These are phyloP conservation scores for Chaetomium strumarium DNA, from an alignment of 2,329 filamentous ascomycete genomes.

Conservation along the genomic window DNA sequence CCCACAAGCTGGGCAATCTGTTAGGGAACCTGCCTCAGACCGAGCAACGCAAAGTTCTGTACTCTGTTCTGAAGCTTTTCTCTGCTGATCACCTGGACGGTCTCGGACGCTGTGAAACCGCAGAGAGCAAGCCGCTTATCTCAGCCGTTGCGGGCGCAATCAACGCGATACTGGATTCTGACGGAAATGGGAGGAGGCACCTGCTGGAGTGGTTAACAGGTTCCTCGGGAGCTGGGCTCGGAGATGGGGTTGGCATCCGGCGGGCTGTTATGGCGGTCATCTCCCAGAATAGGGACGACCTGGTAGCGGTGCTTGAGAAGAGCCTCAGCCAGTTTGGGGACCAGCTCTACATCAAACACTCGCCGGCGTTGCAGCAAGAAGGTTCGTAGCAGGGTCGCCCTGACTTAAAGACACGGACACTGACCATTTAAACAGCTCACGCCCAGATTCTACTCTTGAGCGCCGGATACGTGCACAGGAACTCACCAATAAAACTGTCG, in stretches of 20 bases:
- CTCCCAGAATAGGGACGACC: conserved; percentile 42
- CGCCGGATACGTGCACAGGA: conserved; percentile 68
- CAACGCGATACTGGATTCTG: conserved; percentile 40
- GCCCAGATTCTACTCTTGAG: conserved; percentile 72
- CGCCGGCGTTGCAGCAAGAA: conserved; percentile 82
- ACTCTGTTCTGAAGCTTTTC: conserved; percentile 38
- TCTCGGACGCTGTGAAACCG: conserved; percentile 29
- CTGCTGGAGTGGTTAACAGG: conserved; percentile 60
- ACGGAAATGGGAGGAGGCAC: conserved; percentile 44
- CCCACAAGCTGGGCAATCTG: conserved; percentile 29
- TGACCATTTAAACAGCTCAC: conserved; percentile 52
- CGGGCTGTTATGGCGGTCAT: conserved; percentile 59
- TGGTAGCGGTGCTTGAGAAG: conserved; percentile 59
- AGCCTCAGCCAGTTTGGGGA: conserved; percentile 73
- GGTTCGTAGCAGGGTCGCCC: conserved; percentile 44
- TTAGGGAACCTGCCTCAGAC: conserved; percentile 34
- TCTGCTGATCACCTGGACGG: conserved; percentile 40
- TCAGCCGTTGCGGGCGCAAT: conserved; percentile 56
- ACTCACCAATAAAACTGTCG: conserved; percentile 58
- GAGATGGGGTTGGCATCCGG: conserved; percentile 58
- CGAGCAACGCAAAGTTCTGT: conserved; percentile 41
- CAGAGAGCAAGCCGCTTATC: conserved; percentile 34
- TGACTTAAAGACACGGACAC: conserved; percentile 8
- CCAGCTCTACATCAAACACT: conserved; percentile 78
- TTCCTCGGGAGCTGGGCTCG: conserved; percentile 58